Evolutionary conservation across 192 early-diverging fungal genomes (phyloP), one percentile per base, ranked within the genome.

Genomic region (Pilaira anomala): DNA sequence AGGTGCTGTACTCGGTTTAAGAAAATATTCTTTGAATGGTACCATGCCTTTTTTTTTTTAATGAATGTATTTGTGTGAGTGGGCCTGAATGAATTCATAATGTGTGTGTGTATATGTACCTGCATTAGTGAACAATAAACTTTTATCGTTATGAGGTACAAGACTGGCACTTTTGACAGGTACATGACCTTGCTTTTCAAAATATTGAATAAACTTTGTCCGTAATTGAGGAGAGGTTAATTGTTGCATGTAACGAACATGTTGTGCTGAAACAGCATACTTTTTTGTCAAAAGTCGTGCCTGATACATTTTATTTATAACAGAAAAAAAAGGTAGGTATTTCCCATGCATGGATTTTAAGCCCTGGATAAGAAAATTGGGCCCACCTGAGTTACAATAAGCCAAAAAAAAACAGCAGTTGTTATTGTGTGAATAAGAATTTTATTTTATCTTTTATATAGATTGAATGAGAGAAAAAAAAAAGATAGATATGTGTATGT

Each of bases 91-190:
- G 19, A 21, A 48, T 24, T 14, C 22, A 36, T 5, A 11, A 26
- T 9, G 36, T 22, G 26, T 18, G 29, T 4, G n/a, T 19, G 25
- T 25, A 1, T 1, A 46, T 21, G 19, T 60, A 74, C 80, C 83
- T n/a, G 83, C 83, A 51, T 85, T 85, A 22, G 80, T 82, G 40
- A 85, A 85, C 44, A 85, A 66, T 8, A 85, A 58, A 3, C 75
- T 78, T 53, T 76, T 78, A 75, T 85, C 83, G 46, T 79, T 78
- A 44, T 80, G 78, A n/a, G 83, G 83, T 24, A 85, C 76, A 16
- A 85, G 29, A 49, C 74, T 76, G 1, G 75, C 70, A 36, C 78
- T 79, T 19, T 75, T 66, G 19, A 85, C 66, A 1, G 46, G 51
- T 1, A 60, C 46, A 57, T 85, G 83, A 0, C 60, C 62, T 13